These are phyloP conservation scores for Populus pruinosa DNA, from an alignment of 345 rosid genomes.

Conservation along the genomic window DNA sequence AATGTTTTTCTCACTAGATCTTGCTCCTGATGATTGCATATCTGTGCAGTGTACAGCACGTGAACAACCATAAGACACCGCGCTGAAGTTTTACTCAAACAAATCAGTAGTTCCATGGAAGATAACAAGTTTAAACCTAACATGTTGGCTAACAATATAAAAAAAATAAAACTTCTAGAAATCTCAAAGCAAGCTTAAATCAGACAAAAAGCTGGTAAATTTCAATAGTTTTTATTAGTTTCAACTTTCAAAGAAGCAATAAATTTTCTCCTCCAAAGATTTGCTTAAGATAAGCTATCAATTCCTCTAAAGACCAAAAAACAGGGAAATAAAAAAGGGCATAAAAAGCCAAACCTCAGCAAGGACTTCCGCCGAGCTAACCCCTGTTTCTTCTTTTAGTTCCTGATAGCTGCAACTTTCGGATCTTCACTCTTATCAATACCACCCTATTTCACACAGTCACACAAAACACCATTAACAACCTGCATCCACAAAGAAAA, in stretches of 20 bases:
- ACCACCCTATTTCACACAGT: slow-evolving; percentile 55
- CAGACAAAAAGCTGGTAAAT: background rate
- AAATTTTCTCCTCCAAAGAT: background rate
- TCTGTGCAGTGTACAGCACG: background rate
- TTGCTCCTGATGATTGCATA: background rate
- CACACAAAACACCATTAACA: slow-evolving; percentile 2
- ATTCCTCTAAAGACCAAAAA: background rate
- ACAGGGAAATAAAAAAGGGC: background rate
- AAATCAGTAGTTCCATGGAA: background rate
- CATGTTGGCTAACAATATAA: background rate
- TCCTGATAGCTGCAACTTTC: slow-evolving; percentile 76
- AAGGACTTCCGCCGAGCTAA: slow-evolving; percentile 68
- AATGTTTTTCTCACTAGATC: background rate
- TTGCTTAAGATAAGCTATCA: background rate
- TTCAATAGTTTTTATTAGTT: background rate
- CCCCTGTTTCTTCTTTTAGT: slow-evolving; percentile 88
- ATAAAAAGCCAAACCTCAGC: slow-evolving; percentile 62
- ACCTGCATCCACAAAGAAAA: background rate
- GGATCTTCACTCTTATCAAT: slow-evolving; percentile 91
- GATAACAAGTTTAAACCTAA: background rate
- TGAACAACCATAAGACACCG: background rate
- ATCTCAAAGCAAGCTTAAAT: background rate
- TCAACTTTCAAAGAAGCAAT: background rate
- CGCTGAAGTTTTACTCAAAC: background rate
- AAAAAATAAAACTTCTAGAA: background rate